A percentile compares a stretch with the other conserved stretches of the same genome.
These are phyloP conservation scores for Podosphaera fusca DNA, from an alignment of 2,329 filamentous ascomycete species.

Conservation along the genomic window DNA sequence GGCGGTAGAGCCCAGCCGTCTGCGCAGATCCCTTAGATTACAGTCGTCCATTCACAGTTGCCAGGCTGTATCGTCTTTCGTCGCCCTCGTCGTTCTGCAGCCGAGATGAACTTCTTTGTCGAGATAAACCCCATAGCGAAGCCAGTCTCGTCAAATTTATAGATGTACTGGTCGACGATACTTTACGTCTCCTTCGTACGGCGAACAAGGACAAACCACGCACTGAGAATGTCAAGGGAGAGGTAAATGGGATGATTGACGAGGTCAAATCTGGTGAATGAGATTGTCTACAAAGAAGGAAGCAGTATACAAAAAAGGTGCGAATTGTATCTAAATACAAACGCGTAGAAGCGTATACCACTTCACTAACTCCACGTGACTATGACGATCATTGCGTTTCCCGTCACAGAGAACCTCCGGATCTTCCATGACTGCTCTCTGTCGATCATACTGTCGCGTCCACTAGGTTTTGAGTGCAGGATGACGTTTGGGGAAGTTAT, in stretches of 20 bases:
- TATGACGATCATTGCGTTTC: too few species aligned
- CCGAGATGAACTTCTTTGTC: constrained; percentile 6
- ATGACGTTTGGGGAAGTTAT: constrained; percentile 4
- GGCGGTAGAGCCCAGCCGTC: constrained; percentile 9
- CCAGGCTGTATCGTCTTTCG: constrained; percentile 7
- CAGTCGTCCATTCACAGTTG: constrained; percentile 12
- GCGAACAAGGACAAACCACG: constrained; percentile 6
- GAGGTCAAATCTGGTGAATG: too few species aligned
- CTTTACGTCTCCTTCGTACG: constrained; percentile 7
- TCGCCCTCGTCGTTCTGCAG: constrained; percentile 5
- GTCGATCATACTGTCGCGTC: constrained; percentile 6
- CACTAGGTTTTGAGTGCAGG: constrained; percentile 5
- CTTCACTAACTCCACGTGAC: too few species aligned
- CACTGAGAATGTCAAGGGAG: too few species aligned
- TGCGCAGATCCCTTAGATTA: constrained; percentile 11
- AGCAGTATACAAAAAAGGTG: too few species aligned
- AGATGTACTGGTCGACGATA: constrained; percentile 5
- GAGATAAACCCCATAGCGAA: constrained; percentile 8
- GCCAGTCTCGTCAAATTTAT: constrained; percentile 2
- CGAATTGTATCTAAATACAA: too few species aligned
- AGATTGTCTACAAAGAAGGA: too few species aligned
- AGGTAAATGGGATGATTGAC: too few species aligned
- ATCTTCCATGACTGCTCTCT: constrained; percentile 9
- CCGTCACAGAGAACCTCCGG: constrained; percentile 3
- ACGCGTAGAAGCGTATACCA: too few species aligned